A percentile compares a stretch with the other conserved stretches of the same genome.
These are phyloP conservation scores for Aspergillus floridensis DNA, from an alignment of 2,329 filamentous ascomycete species.

Conservation along the genomic window DNA sequence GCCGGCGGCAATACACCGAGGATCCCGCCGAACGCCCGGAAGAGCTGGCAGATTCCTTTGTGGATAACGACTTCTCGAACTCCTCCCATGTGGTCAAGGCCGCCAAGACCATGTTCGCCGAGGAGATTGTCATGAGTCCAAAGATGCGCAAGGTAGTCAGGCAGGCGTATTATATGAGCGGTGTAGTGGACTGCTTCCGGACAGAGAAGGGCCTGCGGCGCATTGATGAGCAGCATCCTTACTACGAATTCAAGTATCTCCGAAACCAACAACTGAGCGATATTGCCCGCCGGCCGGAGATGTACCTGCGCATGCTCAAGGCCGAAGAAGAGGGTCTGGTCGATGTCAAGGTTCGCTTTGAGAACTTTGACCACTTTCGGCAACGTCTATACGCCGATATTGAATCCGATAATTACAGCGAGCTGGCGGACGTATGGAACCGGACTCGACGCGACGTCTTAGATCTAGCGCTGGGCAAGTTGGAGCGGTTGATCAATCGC, in stretches of 20 bases:
- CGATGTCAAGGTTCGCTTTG: slow-evolving; percentile 76
- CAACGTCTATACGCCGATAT: slow-evolving; percentile 78
- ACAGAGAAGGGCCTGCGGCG: slow-evolving; percentile 92
- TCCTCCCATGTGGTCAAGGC: slow-evolving; percentile 72
- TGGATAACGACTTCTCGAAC: slow-evolving; percentile 70
- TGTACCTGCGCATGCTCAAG: slow-evolving; percentile 96
- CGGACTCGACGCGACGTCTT: slow-evolving; percentile 80
- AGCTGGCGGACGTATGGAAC: slow-evolving; percentile 94
- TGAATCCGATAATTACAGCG: slow-evolving; percentile 91
- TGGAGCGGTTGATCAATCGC: slow-evolving; percentile 81
- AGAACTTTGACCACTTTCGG: slow-evolving; percentile 72
- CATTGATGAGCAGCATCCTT: slow-evolving; percentile 92
- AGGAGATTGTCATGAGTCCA: slow-evolving; percentile 84
- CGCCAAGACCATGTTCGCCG: slow-evolving; percentile 82
- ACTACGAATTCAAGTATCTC: slow-evolving; percentile 97
- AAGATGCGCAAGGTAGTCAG: slow-evolving; percentile 86
- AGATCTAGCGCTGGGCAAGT: slow-evolving; percentile 73
- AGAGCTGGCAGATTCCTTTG: slow-evolving; percentile 78
- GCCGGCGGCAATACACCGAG: slow-evolving; percentile 77
- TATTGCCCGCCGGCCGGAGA: slow-evolving; percentile 77
- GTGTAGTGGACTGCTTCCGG: slow-evolving; percentile 79
- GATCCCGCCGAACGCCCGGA: slow-evolving; percentile 77
- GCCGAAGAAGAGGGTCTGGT: slow-evolving; percentile 92
- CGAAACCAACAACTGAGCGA: slow-evolving; percentile 82
- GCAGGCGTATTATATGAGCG: slow-evolving; percentile 76